phyloP scores from a whole-genome alignment of 768 basidiomycete genomes.

The Piloderma croceum region DNA sequence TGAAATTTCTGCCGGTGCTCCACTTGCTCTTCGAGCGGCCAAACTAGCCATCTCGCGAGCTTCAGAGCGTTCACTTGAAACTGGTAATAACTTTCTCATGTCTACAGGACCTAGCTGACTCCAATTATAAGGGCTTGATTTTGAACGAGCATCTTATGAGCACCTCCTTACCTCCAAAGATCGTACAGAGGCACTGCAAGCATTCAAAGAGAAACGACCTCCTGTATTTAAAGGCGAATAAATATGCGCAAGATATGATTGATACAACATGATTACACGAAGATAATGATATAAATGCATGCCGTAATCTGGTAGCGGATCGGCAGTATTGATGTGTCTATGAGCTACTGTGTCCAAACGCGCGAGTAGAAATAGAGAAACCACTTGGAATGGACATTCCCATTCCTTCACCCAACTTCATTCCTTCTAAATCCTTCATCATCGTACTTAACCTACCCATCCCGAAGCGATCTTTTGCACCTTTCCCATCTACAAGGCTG shows the following conservation, averaged over 20 bases:
- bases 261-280: too few relatives aligned
- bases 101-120: background rate
- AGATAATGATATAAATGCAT: too few relatives aligned
- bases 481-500: conserved; percentile 43
- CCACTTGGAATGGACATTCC: conserved; percentile 50
- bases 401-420: conserved; percentile 49
- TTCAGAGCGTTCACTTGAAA: conserved; percentile 71
- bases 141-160: conserved; percentile 84
- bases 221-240: conserved; percentile 81
- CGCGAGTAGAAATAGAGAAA: conserved; percentile 41
- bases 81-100: conserved; percentile 42
- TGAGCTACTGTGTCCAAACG: conserved; percentile 40
- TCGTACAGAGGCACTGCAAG: conserved; percentile 75
- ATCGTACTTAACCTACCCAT: conserved; percentile 74
- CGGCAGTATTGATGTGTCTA: too few relatives aligned
- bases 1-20: conserved; percentile 67
- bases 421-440: conserved; percentile 81
- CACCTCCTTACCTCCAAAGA: conserved; percentile 69
- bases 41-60: conserved; percentile 82
- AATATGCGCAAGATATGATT: too few relatives aligned
- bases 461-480: conserved; percentile 51
- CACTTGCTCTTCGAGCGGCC: conserved; percentile 80
- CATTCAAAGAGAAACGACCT: conserved; percentile 78
- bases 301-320: too few relatives aligned
- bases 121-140: conserved; percentile 65